Evolutionary conservation across 306 rosid genomes (phyloP), one percentile per base, ranked within the genome.

Genomic region (Citrullus mucosospermus): DNA sequence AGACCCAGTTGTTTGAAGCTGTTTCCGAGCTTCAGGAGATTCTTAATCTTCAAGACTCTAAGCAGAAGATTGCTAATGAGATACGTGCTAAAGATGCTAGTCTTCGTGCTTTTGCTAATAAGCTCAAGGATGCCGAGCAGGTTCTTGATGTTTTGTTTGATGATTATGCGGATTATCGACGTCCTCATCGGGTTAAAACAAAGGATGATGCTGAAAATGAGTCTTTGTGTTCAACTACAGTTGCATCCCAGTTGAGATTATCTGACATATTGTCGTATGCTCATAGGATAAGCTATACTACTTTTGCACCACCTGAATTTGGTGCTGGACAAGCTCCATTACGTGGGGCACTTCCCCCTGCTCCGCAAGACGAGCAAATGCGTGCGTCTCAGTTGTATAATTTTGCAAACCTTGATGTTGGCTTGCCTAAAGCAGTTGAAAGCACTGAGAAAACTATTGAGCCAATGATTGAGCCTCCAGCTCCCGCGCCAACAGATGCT

Each of bases 321-420:
- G 97, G 98, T 30, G 95, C 97, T 4, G 97, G 97, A 28, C 90
- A 86, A 78, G 95, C 84, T 71, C 96, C 95, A 18, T 93, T 94
- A 41, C 93, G 93, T 0, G 92, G 98, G n/a, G 94, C 96, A 15
- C 81, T 94, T 9, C 98, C 98, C 0, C 97, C 96, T 8, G 98
- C 98, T 15, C 98, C 98, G 0, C 98, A 92, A 80, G 98, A 94
- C 15, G 98, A 92, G 83, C 97, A 94, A 81, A 84, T 94, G 97
- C 90, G 98, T 14, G 97, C 97, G 17, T 94, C 98, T 9, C 98
- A 94, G 85, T 83, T 94, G 46, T 90, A 92, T 85, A 85, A 75
- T 69, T 94, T 89, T 78, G 98, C 98, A 0, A 89, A 90, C 56
- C 94, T 94, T 46, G 97, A 94, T 86, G 80, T 94, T 59, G 98